phyloP scores from a whole-genome alignment of 2,329 filamentous ascomycete species.

The Penicillium sp. region DNA sequence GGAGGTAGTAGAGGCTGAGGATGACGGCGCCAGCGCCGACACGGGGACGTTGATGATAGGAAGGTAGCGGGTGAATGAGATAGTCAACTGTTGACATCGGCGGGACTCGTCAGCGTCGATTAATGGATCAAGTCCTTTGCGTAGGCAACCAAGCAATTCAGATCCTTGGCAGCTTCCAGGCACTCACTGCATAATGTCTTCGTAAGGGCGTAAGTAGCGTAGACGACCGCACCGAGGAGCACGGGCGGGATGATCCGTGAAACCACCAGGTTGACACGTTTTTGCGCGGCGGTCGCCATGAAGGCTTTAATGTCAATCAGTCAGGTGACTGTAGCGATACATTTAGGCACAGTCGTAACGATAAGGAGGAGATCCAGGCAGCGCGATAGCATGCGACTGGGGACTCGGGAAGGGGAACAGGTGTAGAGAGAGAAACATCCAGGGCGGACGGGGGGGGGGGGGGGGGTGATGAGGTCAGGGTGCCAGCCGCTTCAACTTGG shows the following conservation, averaged over 20 bases:
- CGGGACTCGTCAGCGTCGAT: slow-evolving; percentile 1
- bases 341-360: slow-evolving; percentile 6
- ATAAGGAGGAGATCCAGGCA: slow-evolving; percentile 2
- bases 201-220: slow-evolving; percentile 66
- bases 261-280: slow-evolving; percentile 51
- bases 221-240: slow-evolving; percentile 60
- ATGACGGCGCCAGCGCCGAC: slow-evolving; percentile 60
- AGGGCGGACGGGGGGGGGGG: background rate
- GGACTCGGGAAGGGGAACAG: background rate
- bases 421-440: background rate
- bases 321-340: slow-evolving; percentile 12
- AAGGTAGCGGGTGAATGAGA: slow-evolving; percentile 51
- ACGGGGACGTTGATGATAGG: slow-evolving; percentile 39
- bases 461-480: slow-evolving; percentile 1
- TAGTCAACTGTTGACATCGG: slow-evolving; percentile 56
- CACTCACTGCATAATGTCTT: slow-evolving; percentile 61
- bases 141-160: background rate
- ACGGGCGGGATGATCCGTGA: slow-evolving; percentile 65
- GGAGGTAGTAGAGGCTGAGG: slow-evolving; percentile 64
- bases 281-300: slow-evolving; percentile 33
- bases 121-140: background rate
- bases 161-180: background rate
- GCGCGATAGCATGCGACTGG: slow-evolving; percentile 1
- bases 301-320: slow-evolving; percentile 10
- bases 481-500: background rate